These are phyloP conservation scores for Colletotrichum lentis DNA, from an alignment of 2,329 filamentous ascomycete genomes.

Conservation along the genomic window DNA sequence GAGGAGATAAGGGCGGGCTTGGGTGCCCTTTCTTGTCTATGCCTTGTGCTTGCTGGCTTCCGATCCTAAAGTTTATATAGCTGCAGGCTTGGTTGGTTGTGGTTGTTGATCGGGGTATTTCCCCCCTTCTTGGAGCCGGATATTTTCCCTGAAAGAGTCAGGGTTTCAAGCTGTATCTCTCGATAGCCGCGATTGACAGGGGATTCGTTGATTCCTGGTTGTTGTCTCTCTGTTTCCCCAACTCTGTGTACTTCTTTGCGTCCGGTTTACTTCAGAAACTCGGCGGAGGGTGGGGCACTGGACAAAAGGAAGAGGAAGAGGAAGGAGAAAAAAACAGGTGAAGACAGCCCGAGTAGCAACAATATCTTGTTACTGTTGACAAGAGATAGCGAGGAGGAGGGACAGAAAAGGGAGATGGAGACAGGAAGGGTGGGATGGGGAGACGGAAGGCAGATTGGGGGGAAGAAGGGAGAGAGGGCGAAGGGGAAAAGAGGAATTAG, in stretches of 20 bases:
- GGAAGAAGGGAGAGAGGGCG: background rate
- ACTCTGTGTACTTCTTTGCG: background rate
- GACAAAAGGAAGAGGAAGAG: background rate
- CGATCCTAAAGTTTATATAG: conserved; percentile 16
- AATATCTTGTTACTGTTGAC: background rate
- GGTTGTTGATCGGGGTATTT: background rate
- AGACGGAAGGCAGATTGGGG: conserved; percentile 4
- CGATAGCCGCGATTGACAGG: conserved; percentile 10
- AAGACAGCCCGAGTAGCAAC: background rate
- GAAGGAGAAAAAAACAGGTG: too few species aligned
- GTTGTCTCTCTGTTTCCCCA: conserved; percentile 10
- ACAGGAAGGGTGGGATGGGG: conserved; percentile 14
- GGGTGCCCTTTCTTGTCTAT: conserved; percentile 13
- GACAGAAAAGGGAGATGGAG: background rate
- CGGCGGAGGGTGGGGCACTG: background rate
- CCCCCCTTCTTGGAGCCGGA: background rate
- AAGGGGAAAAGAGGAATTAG: conserved; percentile 33
- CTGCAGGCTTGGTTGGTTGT: conserved; percentile 3
- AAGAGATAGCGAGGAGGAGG: background rate
- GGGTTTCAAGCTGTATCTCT: conserved; percentile 13
- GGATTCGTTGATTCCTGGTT: conserved; percentile 18
- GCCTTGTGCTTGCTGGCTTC: background rate
- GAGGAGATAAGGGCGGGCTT: too few species aligned
- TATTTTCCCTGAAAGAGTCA: background rate
- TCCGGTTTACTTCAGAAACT: background rate